Evolutionary conservation across 371 early-diverging fungal species (phyloP), one percentile per base, ranked within the genome.

Genomic region (Coemansia sp.): DNA sequence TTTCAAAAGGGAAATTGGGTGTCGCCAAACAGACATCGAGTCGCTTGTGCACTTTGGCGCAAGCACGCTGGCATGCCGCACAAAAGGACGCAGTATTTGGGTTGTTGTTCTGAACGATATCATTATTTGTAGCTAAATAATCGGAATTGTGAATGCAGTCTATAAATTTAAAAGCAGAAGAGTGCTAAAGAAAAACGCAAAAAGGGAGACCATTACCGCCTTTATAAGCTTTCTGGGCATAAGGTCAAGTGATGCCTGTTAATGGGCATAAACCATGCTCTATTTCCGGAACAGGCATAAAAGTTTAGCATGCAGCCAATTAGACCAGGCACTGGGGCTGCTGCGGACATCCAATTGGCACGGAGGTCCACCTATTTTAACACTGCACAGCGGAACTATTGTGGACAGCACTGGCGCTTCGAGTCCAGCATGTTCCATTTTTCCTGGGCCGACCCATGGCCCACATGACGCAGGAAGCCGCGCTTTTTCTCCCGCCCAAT

Each of bases 401-500:
- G 18, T 1, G 33, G 16, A 26, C 56, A 56, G 56, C 56, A 56
- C 30, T 56, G 56, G 14, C 33, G 56, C 33, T 28, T 21, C 11
- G 60, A 42, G 56, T 68, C 72, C 30, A 72, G 40, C 3, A 64
- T 30, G 2, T 59, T 37, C 72, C 72, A 72, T 52, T 60, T 59
- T 9, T 72, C 72, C 40, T 68, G 59, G 4, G 72, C 61, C 20
- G 72, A 64, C 8, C 69, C 72, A 18, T 63, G 54, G 18, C 69
- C 77, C 2, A 55, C 70, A 3, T 62, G 67, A 8, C 70, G 58
- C 64, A 78, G 30, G 16, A 75, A 75, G 26, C 79, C 79, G 26
- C 71, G 53, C 65, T 78, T 78, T 39, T 75, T 72, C 64, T 90
- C 90, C 33, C 85, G 81, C 1, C 84, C 88, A 50, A 90, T 88